phyloP scores from a whole-genome alignment of 2,329 filamentous ascomycete species.

The Penicillium janthinellum region DNA sequence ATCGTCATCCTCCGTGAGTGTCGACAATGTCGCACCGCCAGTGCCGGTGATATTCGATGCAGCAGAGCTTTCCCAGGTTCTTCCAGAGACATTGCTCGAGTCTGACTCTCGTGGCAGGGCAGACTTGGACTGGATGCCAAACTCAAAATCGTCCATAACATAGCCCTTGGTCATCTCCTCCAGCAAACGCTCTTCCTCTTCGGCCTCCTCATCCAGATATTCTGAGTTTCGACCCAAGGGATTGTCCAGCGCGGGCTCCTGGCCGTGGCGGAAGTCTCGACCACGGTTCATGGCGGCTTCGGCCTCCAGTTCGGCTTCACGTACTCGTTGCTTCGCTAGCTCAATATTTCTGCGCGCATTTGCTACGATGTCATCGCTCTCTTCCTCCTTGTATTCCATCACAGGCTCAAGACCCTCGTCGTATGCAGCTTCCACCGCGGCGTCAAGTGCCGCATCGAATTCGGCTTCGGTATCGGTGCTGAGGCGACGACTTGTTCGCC shows the following conservation, averaged over 20 bases:
- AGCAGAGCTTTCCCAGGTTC: slow-evolving; percentile 79
- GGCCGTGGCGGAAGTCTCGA: slow-evolving; percentile 55
- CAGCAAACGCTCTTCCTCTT: slow-evolving; percentile 73
- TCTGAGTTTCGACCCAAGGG: slow-evolving; percentile 39
- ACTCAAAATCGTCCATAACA: slow-evolving; percentile 78
- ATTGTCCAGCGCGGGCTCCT: slow-evolving; percentile 29
- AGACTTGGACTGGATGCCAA: slow-evolving; percentile 68
- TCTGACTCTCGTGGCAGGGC: slow-evolving; percentile 76
- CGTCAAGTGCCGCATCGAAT: slow-evolving; percentile 91
- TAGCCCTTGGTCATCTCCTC: slow-evolving; percentile 89
- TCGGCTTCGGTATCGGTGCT: slow-evolving; percentile 82
- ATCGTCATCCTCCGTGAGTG: slow-evolving; percentile 66
- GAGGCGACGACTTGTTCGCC: slow-evolving; percentile 68
- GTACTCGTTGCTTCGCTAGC: slow-evolving; percentile 72
- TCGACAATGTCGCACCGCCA: slow-evolving; percentile 68
- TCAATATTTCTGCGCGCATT: slow-evolving; percentile 69
- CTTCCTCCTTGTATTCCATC: slow-evolving; percentile 36
- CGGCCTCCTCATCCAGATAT: slow-evolving; percentile 64
- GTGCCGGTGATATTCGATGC: slow-evolving; percentile 71
- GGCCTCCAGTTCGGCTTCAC: slow-evolving; percentile 71
- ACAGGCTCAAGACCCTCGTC: slow-evolving; percentile 83
- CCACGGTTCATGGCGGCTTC: slow-evolving; percentile 63
- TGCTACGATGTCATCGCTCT: slow-evolving; percentile 38
- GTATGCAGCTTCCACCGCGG: slow-evolving; percentile 93
- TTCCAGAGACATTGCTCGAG: slow-evolving; percentile 75